Conservation (phyloP, 2,329 filamentous ascomycete genomes). For the Aspergillus chevalieri region DNA sequence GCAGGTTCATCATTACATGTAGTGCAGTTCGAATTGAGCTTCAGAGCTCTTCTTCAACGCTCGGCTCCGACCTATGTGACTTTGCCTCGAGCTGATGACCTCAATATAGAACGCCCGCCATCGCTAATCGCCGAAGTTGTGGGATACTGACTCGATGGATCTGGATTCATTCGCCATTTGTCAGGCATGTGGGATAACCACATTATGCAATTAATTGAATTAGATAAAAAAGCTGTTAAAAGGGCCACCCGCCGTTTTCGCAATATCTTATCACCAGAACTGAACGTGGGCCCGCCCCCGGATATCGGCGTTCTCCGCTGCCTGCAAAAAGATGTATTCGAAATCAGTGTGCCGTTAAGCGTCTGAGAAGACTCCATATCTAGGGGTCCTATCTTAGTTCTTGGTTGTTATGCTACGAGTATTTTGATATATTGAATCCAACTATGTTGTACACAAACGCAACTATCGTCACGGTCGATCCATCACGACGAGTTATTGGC, state of each 20-base stretch:
- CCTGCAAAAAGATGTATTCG: neutral
- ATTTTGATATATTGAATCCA: neutral
- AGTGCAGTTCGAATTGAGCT: neutral
- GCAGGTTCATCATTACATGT: neutral
- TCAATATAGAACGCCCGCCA: neutral
- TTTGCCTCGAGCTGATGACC: neutral
- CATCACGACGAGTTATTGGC: conserved; percentile 39
- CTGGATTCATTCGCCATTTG: neutral
- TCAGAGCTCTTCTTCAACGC: too few species aligned
- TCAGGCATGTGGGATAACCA: neutral
- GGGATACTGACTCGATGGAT: neutral
- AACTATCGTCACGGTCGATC: conserved; percentile 49
- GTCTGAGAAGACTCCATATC: neutral
- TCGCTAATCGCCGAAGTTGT: neutral
- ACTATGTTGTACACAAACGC: conserved; percentile 44
- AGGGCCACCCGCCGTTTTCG: neutral
- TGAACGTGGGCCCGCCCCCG: neutral
- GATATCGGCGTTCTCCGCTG: neutral
- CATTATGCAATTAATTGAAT: too few species aligned
- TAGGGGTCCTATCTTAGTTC: neutral
- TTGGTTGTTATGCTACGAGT: neutral
- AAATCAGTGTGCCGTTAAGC: neutral
- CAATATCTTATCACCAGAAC: neutral
- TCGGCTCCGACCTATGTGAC: too few species aligned
- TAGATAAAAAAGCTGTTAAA: neutral